Evolutionary conservation across 2,329 filamentous ascomycete genomes (phyloP).

Genomic region (Clarireedia monteithiana): DNA sequence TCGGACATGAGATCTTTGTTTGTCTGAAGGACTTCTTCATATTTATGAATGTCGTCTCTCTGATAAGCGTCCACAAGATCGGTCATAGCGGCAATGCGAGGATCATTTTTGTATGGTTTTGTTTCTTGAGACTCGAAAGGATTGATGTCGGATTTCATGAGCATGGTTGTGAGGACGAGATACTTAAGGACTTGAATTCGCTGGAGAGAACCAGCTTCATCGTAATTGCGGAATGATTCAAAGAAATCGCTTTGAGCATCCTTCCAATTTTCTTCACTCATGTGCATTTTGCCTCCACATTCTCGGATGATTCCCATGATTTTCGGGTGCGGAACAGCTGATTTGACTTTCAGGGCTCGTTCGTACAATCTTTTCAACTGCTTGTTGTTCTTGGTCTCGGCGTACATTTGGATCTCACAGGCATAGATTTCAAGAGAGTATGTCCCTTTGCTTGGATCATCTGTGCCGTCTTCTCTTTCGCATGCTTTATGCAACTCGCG

Average conservation of each 20-base stretch:
- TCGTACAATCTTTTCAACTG: slow-evolving; percentile 90
- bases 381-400: slow-evolving; percentile 95
- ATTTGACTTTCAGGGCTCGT: slow-evolving; percentile 82
- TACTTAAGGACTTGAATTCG: slow-evolving; percentile 97
- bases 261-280: slow-evolving; percentile 99
- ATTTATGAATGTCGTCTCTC: slow-evolving; percentile 84
- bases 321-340: slow-evolving; percentile 96
- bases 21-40: slow-evolving; percentile 78
- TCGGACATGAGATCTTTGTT: slow-evolving; percentile 87
- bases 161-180: slow-evolving; percentile 90
- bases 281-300: slow-evolving; percentile 99
- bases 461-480: slow-evolving; percentile 75
- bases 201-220: slow-evolving; percentile 93
- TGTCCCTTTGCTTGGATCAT: slow-evolving; percentile 92
- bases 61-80: slow-evolving; percentile 96
- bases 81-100: slow-evolving; percentile 93
- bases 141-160: slow-evolving; percentile 98
- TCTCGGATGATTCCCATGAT: slow-evolving; percentile 99
- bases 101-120: slow-evolving; percentile 94
- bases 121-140: slow-evolving; percentile 98
- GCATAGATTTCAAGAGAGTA: slow-evolving; percentile 95
- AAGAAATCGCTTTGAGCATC: slow-evolving; percentile 97
- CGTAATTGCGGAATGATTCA: slow-evolving; percentile 97
- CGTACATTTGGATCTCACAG: slow-evolving; percentile 97
- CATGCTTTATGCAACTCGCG: slow-evolving; percentile 84